A percentile compares a stretch with the other conserved stretches of the same genome.
phyloP scores from a whole-genome alignment of 164 flowering plant genomes.

The Piper longum region DNA sequence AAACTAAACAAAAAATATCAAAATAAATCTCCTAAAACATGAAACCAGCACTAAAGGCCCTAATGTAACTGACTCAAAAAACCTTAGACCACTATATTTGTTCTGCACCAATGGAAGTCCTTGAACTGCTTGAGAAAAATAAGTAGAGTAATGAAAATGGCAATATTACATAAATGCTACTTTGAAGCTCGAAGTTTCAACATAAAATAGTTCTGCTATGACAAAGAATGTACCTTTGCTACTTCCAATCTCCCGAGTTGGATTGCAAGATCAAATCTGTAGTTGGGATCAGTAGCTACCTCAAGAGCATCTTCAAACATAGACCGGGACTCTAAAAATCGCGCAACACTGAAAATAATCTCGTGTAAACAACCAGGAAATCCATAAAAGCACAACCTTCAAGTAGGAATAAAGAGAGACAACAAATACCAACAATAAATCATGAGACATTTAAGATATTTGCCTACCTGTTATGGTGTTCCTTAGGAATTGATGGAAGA shows the following conservation, averaged over 20 bases:
- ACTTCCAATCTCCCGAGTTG: constrained; percentile 80
- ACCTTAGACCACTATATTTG: no score
- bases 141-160: constrained; percentile 2
- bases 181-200: no score
- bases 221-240: constrained; percentile 47
- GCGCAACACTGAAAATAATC: constrained; percentile 53
- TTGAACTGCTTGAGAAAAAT: no score
- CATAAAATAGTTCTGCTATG: background rate
- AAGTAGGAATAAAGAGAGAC: background rate
- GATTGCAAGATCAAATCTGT: constrained; percentile 88
- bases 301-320: constrained; percentile 91
- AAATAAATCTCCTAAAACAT: no score
- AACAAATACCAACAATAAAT: background rate
- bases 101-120: no score
- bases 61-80: no score
- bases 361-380: background rate
- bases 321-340: constrained; percentile 92
- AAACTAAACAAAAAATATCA: no score
- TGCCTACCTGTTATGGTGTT: constrained; percentile 79
- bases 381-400: background rate
- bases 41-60: no score
- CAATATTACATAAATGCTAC: no score
- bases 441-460: background rate
- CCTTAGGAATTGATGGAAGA: constrained; percentile 82
- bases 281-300: constrained; percentile 95